These are phyloP conservation scores for Globisporangium barbulae DNA, from an alignment of 352 stramenopile genomes.

Conservation along the genomic window DNA sequence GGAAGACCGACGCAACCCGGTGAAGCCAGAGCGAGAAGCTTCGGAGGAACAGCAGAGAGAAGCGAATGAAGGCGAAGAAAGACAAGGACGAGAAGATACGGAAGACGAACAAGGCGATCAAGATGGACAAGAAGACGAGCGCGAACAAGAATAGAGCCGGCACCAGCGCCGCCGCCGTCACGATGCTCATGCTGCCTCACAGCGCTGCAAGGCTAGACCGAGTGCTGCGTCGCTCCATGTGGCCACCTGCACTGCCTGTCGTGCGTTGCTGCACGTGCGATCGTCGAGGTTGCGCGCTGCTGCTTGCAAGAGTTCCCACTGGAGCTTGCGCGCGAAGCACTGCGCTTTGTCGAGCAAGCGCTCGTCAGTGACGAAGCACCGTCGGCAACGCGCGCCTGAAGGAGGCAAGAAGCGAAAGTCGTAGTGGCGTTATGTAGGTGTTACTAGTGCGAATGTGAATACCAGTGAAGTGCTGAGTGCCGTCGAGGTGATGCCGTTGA, in stretches of 20 bases:
- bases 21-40: too few species aligned
- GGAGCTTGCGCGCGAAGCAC: background rate
- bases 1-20: too few species aligned
- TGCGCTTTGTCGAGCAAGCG: background rate
- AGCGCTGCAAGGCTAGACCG: background rate
- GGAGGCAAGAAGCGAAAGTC: too few species aligned
- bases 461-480: too few species aligned
- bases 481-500: too few species aligned
- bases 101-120: background rate
- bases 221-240: conserved; percentile 23
- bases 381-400: too few species aligned
- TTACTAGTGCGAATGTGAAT: too few species aligned
- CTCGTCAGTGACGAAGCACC: background rate
- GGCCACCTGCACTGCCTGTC: conserved; percentile 39
- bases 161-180: background rate
- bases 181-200: conserved; percentile 9
- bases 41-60: too few species aligned
- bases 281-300: conserved; percentile 9
- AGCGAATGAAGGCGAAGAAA: too few species aligned
- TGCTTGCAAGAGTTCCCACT: background rate
- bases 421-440: too few species aligned
- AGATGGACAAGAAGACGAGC: background rate
- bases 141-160: background rate
- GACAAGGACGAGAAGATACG: too few species aligned
- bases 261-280: conserved; percentile 28